Evolutionary conservation across 2,329 filamentous ascomycete species (phyloP), one percentile per base, ranked within the genome.

Genomic region (Biscogniauxia sp.): DNA sequence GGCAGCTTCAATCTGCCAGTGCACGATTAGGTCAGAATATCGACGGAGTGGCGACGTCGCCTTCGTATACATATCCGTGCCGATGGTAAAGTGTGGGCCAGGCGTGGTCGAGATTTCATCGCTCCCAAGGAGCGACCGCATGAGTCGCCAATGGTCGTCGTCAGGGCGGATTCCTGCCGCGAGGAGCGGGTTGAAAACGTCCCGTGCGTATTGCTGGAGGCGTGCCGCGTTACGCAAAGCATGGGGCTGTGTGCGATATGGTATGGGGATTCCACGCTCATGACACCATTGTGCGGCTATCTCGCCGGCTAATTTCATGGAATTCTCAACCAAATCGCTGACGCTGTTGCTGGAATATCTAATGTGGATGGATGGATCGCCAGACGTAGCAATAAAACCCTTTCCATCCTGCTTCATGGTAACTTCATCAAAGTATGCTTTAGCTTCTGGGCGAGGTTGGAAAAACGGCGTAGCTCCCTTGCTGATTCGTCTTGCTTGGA

Each of bases 41-140:
- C 88, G 82, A 37, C 88, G 84, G n/a, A 90, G 78, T 19, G 88
- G 88, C 55, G 84, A 88, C 7, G 88, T 90, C 49, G 82, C 82
- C 66, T 87, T 88, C 60, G 83, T 77, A 72, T 89, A 88, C 75
- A 84, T 82, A 57, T 85, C 79, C 1, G 83, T 70, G 19, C 87
- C 88, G 60, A 89, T 78, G 52, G 82, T 77, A 62, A 84, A 80
- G 72, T 88, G 82, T 5, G 82, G 82, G 8, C 79, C 82, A 0
- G 86, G 80, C 2, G 71, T 73, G n/a, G 81, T 77, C 8, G 82
- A 81, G 13, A 87, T 72, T 61, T 83, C 79, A 56, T 83, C 78
- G 20, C 77, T 73, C 20, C 87, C 87, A 50, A 80, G 62, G 20
- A 83, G 73, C n/a, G 70, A 59, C 41, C 69, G 71, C 37, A 77